Evolutionary conservation across 352 stramenopile genomes (phyloP).

Genomic region (Globisporangium takayamanum): DNA sequence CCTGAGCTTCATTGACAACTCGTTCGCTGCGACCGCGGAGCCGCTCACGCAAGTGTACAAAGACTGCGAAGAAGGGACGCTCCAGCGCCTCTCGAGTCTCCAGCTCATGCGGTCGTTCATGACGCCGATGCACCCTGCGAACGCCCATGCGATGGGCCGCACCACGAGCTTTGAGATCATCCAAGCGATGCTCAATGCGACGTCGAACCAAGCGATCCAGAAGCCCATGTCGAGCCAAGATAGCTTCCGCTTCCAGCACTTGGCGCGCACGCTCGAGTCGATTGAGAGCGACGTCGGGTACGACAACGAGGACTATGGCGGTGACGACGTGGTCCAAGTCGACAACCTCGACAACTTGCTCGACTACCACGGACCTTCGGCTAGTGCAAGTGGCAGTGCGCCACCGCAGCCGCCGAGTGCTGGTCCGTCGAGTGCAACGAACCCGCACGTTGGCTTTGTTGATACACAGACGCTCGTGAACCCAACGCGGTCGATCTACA

Average conservation of each 20-base stretch:
- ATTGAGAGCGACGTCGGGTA: constrained; percentile 81
- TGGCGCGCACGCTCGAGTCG: constrained; percentile 67
- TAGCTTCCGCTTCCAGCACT: constrained; percentile 81
- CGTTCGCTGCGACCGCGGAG: constrained; percentile 68
- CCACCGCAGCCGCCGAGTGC: constrained; percentile 3
- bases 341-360: constrained; percentile 84
- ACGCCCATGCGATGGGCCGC: constrained; percentile 41
- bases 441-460: constrained; percentile 36
- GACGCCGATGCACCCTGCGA: constrained; percentile 19
- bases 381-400: background rate
- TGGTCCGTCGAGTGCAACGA: background rate
- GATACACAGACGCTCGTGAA: constrained; percentile 68
- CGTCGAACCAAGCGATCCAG: constrained; percentile 78
- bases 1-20: constrained; percentile 81
- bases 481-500: constrained; percentile 45
- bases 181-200: constrained; percentile 82
- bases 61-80: constrained; percentile 57
- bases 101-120: constrained; percentile 82
- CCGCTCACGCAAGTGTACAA: constrained; percentile 79
- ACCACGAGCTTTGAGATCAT: constrained; percentile 87
- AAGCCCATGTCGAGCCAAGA: constrained; percentile 86
- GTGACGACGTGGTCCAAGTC: constrained; percentile 75
- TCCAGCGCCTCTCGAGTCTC: constrained; percentile 69
- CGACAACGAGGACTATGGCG: constrained; percentile 79
- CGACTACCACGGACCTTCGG: constrained; percentile 49